A percentile compares a stretch with the other conserved stretches of the same genome.
phyloP scores from a whole-genome alignment of 2,329 filamentous ascomycete species.

The Scleromitrula shiraiana region DNA sequence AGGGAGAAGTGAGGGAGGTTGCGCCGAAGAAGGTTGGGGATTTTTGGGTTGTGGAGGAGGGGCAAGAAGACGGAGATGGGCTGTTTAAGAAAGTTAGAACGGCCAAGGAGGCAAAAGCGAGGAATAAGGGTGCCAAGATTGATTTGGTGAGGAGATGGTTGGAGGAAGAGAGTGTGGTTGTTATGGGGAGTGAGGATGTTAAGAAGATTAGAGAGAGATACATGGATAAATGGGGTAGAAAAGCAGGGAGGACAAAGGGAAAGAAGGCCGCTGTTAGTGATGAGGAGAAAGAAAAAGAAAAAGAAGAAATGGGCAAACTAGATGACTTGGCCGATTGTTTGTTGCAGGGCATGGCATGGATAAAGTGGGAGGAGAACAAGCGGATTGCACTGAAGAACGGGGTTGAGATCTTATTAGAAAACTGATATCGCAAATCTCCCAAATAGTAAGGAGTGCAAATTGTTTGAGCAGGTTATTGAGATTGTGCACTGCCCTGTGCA shows the following conservation, averaged over 20 bases:
- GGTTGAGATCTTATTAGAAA: slow-evolving; percentile 25
- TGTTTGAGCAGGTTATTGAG: no score
- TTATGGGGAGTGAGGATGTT: slow-evolving; percentile 29
- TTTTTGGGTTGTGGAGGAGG: slow-evolving; percentile 42
- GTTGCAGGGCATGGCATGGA: slow-evolving; percentile 68
- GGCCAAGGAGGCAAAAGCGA: slow-evolving; percentile 35
- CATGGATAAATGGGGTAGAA: slow-evolving; percentile 28
- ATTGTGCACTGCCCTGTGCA: not conserved
- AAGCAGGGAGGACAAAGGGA: slow-evolving; percentile 23
- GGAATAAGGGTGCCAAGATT: slow-evolving; percentile 54
- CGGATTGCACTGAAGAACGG: slow-evolving; percentile 28
- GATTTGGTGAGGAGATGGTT: slow-evolving; percentile 52
- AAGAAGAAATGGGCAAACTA: slow-evolving; percentile 46
- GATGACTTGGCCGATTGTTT: slow-evolving; percentile 78
- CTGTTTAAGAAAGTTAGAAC: slow-evolving; percentile 29
- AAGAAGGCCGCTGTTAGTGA: slow-evolving; percentile 11
- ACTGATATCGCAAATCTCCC: no score
- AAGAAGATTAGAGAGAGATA: slow-evolving; percentile 31
- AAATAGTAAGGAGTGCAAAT: not conserved
- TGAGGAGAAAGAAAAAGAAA: slow-evolving; percentile 9
- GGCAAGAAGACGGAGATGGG: slow-evolving; percentile 15
- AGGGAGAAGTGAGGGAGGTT: slow-evolving; percentile 41
- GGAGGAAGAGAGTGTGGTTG: slow-evolving; percentile 16
- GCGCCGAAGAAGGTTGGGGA: slow-evolving; percentile 45
- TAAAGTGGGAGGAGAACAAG: slow-evolving; percentile 63